Conservation (phyloP, 2,329 filamentous ascomycete species). For the Emericellopsis cladophorae region DNA sequence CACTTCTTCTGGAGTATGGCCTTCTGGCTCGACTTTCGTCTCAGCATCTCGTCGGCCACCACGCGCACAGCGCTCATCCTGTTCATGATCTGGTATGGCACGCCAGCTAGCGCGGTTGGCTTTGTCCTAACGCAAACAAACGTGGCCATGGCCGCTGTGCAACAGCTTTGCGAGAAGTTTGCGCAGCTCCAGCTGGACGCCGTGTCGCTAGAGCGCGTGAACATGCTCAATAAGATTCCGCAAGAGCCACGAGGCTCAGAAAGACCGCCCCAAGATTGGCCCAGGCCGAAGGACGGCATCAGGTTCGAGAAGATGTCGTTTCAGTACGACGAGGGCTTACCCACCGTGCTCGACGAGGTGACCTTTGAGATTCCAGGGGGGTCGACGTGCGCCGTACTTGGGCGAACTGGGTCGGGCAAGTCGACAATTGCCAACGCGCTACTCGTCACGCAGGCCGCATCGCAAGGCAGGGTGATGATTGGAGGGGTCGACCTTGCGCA, state of each 20-base stretch:
- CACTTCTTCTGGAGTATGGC: conserved; percentile 92
- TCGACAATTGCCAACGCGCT: conserved; percentile 57
- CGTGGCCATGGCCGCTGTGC: conserved; percentile 21
- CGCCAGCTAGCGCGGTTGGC: conserved; percentile 67
- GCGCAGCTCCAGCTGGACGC: conserved; percentile 86
- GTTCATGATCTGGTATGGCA: conserved; percentile 61
- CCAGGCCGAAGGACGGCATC: conserved; percentile 57
- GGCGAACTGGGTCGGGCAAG: conserved; percentile 79
- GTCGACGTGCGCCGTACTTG: conserved; percentile 55
- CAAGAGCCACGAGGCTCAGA: conserved; percentile 58
- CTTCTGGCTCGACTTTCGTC: conserved; percentile 72
- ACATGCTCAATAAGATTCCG: conserved; percentile 69
- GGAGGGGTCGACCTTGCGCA: conserved; percentile 37
- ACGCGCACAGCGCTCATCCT: conserved; percentile 64
- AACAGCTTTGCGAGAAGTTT: conserved; percentile 61
- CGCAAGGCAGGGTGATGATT: conserved; percentile 36
- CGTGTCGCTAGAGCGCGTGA: conserved; percentile 76
- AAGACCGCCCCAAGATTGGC: conserved; percentile 65
- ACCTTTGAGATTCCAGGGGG: conserved; percentile 59
- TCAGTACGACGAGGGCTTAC: conserved; percentile 65
- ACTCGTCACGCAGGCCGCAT: conserved; percentile 40
- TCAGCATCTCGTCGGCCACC: conserved; percentile 45
- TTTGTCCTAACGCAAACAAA: conserved; percentile 57
- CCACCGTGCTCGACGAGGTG: conserved; percentile 56
- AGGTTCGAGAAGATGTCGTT: conserved; percentile 67